Evolutionary conservation across 805 yeast genomes (phyloP).

Genomic region (Torulaspora quercuum): DNA sequence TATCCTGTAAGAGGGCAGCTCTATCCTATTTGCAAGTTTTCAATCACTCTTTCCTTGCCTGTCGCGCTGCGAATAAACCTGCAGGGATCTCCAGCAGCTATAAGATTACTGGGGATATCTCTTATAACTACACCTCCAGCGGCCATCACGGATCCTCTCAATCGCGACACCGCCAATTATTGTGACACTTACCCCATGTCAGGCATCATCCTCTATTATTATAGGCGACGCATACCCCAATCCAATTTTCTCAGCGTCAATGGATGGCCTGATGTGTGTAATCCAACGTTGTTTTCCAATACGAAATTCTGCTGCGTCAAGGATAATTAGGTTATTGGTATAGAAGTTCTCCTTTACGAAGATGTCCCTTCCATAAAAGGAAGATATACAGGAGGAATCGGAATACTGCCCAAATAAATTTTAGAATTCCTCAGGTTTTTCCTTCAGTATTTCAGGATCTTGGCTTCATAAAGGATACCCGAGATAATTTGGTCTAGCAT

Average conservation of each 20-base stretch:
- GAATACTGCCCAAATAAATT: slow-evolving; percentile 50
- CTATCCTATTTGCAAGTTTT: no score
- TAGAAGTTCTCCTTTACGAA: slow-evolving; percentile 56
- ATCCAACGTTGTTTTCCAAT: slow-evolving; percentile 61
- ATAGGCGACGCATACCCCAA: slow-evolving; percentile 56
- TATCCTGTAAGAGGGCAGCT: no score
- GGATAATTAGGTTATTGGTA: slow-evolving; percentile 48
- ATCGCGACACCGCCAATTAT: slow-evolving; percentile 63
- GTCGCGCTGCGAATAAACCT: slow-evolving; percentile 38
- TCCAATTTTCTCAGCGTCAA: slow-evolving; percentile 41
- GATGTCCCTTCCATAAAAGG: slow-evolving; percentile 66
- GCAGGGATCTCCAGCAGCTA: slow-evolving; percentile 65
- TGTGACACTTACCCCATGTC: slow-evolving; percentile 60
- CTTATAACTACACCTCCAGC: slow-evolving; percentile 64
- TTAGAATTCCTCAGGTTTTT: slow-evolving; percentile 15
- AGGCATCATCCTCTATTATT: slow-evolving; percentile 58
- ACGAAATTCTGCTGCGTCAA: slow-evolving; percentile 58
- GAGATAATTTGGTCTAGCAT: no score
- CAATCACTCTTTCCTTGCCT: neutral
- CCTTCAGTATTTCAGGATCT: no score
- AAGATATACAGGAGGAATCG: slow-evolving; percentile 39
- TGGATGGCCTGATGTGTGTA: slow-evolving; percentile 65
- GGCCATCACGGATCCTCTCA: slow-evolving; percentile 58
- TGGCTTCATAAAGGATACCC: no score
- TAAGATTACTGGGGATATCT: slow-evolving; percentile 51